These are phyloP conservation scores for Leptographium galeiforme DNA, from an alignment of 2,329 filamentous ascomycete species.

Conservation along the genomic window DNA sequence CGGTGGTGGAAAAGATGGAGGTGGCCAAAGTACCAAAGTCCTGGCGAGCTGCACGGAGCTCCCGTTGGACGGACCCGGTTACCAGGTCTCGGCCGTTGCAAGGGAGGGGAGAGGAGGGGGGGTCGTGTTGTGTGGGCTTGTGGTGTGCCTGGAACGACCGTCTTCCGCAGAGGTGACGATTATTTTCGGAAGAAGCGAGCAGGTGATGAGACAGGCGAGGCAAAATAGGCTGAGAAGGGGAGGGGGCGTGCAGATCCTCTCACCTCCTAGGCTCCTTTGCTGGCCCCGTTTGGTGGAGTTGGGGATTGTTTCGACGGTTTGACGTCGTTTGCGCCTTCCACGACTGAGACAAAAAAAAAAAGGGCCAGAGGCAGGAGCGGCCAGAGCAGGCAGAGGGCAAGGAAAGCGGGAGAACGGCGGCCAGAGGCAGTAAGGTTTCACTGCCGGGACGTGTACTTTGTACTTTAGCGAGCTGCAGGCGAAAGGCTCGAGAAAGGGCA, in stretches of 20 bases:
- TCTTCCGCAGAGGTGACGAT: background rate
- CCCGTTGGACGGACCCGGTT: background rate
- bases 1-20: background rate
- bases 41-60: background rate
- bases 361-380: background rate
- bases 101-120: background rate
- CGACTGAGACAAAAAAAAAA: background rate
- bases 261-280: background rate
- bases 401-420: background rate
- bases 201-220: background rate
- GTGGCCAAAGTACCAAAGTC: background rate
- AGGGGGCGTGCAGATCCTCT: background rate
- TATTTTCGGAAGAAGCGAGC: background rate
- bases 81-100: background rate
- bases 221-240: too few species aligned
- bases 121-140: too few species aligned
- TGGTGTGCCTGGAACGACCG: background rate
- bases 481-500: background rate
- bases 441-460: conserved; percentile 2
- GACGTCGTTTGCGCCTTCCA: background rate
- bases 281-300: background rate
- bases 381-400: background rate
- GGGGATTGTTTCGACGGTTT: background rate
- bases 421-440: conserved; percentile 1
- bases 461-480: background rate